A percentile compares a stretch with the other conserved stretches of the same genome.
Evolutionary conservation across 2,329 filamentous ascomycete species (phyloP).

Genomic region (Orbilia oligospora): DNA sequence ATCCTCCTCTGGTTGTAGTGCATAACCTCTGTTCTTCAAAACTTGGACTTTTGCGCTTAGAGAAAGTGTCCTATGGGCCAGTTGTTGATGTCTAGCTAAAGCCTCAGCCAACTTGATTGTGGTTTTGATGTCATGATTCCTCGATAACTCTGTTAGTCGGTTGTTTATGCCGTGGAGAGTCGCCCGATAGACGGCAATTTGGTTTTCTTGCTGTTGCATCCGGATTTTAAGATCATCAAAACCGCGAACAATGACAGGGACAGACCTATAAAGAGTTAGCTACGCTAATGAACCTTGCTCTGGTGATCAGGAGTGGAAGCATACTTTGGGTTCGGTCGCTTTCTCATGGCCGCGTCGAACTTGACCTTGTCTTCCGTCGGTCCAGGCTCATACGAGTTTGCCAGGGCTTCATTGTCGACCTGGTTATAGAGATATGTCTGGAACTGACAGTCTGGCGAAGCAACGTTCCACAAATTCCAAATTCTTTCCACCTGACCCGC

Average conservation of each 20-base stretch:
- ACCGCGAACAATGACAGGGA: slow-evolving; percentile 82
- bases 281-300: not conserved
- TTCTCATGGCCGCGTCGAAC: slow-evolving; percentile 86
- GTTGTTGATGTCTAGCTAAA: slow-evolving; percentile 78
- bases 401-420: slow-evolving; percentile 75
- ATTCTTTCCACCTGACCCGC: slow-evolving; percentile 76
- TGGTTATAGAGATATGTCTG: slow-evolving; percentile 91
- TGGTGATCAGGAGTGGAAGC: slow-evolving; percentile 65
- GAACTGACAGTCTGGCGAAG: slow-evolving; percentile 78
- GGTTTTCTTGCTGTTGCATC: slow-evolving; percentile 79
- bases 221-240: slow-evolving; percentile 80
- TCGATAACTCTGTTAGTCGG: slow-evolving; percentile 79
- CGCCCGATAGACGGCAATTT: slow-evolving; percentile 78
- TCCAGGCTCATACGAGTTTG: slow-evolving; percentile 80
- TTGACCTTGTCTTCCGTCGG: slow-evolving; percentile 80
- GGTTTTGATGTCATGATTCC: slow-evolving; percentile 82
- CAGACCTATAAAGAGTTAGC: slow-evolving; percentile 60
- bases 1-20: slow-evolving; percentile 83
- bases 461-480: slow-evolving; percentile 80
- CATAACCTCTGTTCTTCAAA: slow-evolving; percentile 83
- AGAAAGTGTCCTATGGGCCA: slow-evolving; percentile 80
- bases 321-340: slow-evolving; percentile 81
- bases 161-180: slow-evolving; percentile 85
- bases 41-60: slow-evolving; percentile 86
- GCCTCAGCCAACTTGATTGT: slow-evolving; percentile 81